These are phyloP conservation scores for Pseudocercospora cruenta DNA, from an alignment of 2,329 filamentous ascomycete genomes.

Conservation along the genomic window DNA sequence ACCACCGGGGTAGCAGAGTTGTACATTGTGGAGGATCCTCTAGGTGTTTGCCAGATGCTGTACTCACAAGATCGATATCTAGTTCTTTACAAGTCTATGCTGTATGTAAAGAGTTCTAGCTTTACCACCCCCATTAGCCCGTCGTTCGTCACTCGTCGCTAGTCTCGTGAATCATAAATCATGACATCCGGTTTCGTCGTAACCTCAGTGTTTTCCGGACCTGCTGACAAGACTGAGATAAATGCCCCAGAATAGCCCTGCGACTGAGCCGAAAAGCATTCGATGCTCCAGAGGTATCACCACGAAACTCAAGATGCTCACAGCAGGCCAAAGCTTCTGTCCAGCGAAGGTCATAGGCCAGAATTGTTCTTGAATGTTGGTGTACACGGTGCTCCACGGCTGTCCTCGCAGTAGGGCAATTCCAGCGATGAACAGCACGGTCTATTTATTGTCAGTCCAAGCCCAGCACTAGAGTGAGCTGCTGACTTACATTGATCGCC, in stretches of 20 bases:
- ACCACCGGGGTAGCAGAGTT: neutral
- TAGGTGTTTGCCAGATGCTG: neutral
- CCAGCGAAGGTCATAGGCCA: conserved; percentile 67
- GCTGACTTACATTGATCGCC: conserved; percentile 54
- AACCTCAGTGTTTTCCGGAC: neutral
- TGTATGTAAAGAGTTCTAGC: neutral
- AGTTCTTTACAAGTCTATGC: neutral
- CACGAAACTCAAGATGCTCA: conserved; percentile 71
- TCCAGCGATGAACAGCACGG: conserved; percentile 63
- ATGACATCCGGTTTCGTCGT: neutral
- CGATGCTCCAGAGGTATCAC: conserved; percentile 72
- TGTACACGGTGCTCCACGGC: conserved; percentile 18
- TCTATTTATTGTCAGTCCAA: conserved; percentile 40
- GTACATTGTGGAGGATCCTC: neutral
- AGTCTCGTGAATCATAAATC: neutral
- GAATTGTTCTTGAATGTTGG: conserved; percentile 33
- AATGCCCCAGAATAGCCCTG: conserved; percentile 74
- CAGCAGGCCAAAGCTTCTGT: conserved; percentile 71
- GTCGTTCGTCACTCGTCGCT: neutral
- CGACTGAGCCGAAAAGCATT: conserved; percentile 71
- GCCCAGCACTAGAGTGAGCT: neutral
- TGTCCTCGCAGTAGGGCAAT: conserved; percentile 59
- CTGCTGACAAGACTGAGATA: conserved; percentile 68
- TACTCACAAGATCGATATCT: neutral
- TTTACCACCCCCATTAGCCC: neutral